Evolutionary conservation across 106 monocot genomes (phyloP).

Genomic region (Phalaenopsis equestris): DNA sequence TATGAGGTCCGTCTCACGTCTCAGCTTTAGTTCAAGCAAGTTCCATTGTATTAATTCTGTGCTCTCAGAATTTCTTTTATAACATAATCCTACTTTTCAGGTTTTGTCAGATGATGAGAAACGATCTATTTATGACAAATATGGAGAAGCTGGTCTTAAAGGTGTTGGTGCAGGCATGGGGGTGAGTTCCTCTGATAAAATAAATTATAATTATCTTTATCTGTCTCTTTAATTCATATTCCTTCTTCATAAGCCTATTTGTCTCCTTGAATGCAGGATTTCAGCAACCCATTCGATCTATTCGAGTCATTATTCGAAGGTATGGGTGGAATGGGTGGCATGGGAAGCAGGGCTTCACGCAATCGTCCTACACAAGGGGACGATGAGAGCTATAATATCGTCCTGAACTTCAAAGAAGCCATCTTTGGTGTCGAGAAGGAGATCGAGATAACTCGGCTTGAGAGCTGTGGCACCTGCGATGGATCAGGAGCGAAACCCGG

Average conservation of each 20-base stretch:
- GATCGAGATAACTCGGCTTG: constrained; percentile 77
- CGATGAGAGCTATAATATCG: constrained; percentile 78
- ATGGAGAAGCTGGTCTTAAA: constrained; percentile 96
- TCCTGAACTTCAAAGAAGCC: constrained; percentile 86
- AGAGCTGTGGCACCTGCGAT: constrained; percentile 64
- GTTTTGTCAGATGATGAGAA: constrained; percentile 97
- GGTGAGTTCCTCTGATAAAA: constrained; percentile 38
- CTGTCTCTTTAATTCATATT: background rate
- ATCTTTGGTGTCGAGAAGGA: constrained; percentile 95
- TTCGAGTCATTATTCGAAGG: constrained; percentile 92
- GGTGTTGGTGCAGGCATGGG: constrained; percentile 88
- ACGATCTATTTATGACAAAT: constrained; percentile 77
- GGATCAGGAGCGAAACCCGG: constrained; percentile 91
- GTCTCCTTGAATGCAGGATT: constrained; percentile 48
- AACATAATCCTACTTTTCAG: constrained; percentile 17
- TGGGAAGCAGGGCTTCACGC: constrained; percentile 51
- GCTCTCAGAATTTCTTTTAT: background rate
- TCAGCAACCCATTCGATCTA: constrained; percentile 83
- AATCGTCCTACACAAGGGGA: constrained; percentile 87
- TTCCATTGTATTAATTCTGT: background rate
- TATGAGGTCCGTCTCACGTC: constrained; percentile 55
- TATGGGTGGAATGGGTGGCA: constrained; percentile 67
- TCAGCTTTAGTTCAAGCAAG: background rate
- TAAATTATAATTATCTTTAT: background rate
- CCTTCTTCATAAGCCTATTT: background rate